Conservation (phyloP, 345 rosid species). For the Citrus inodora region DNA sequence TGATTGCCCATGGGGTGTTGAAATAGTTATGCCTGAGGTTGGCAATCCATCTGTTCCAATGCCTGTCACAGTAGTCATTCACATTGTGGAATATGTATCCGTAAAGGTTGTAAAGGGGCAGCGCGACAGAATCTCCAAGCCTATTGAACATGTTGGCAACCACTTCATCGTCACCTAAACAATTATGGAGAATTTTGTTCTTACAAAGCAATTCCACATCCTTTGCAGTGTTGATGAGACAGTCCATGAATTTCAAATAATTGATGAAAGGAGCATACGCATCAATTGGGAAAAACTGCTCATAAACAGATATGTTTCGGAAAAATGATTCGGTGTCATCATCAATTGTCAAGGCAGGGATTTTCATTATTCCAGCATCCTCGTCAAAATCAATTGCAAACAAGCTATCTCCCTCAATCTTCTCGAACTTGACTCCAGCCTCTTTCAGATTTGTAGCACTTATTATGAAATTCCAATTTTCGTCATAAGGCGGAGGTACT, state of each 20-base stretch:
- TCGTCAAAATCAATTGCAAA: neutral
- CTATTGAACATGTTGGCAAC: conserved; percentile 18
- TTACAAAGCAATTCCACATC: conserved; percentile 8
- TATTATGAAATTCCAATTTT: neutral
- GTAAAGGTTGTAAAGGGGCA: neutral
- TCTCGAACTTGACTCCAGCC: conserved; percentile 14
- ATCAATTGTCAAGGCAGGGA: neutral
- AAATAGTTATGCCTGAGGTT: conserved; percentile 11
- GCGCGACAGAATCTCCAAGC: neutral
- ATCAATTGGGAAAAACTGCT: neutral
- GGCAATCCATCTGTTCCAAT: conserved; percentile 8
- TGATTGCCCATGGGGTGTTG: conserved; percentile 19
- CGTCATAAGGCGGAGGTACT: accelerated
- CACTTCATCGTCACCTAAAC: conserved; percentile 16
- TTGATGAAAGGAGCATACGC: neutral
- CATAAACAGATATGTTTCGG: conserved; percentile 11
- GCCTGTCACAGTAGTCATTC: conserved; percentile 4
- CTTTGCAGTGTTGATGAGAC: neutral
- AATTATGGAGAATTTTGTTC: neutral
- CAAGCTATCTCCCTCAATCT: neutral
- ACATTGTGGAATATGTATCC: neutral
- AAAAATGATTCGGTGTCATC: neutral
- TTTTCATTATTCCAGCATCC: neutral
- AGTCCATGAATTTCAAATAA: conserved; percentile 17
- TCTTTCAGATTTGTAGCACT: conserved; percentile 12